These are phyloP conservation scores for Colletotrichum sp. DNA, from an alignment of 2,329 filamentous ascomycete species.

Conservation along the genomic window DNA sequence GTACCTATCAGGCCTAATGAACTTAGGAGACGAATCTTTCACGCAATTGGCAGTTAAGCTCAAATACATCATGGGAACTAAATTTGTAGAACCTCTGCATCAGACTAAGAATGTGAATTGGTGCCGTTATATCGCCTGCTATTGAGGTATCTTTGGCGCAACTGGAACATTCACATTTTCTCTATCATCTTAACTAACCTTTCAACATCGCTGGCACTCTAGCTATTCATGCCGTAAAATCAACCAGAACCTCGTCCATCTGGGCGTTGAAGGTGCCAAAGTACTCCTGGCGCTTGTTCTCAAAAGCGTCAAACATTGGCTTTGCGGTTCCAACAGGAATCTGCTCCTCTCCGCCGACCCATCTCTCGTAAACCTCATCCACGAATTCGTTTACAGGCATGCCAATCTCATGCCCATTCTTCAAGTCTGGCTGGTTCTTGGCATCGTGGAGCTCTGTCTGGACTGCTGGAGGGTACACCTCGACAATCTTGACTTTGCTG, in stretches of 20 bases:
- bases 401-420: conserved; percentile 28
- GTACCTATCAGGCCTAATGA: too few relatives aligned
- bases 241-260: not conserved
- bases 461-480: conserved; percentile 33
- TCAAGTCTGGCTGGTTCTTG: not conserved
- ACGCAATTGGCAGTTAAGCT: not conserved
- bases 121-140: too few relatives aligned
- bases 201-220: too few relatives aligned
- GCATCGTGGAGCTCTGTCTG: conserved; percentile 23
- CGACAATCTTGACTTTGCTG: conserved; percentile 25
- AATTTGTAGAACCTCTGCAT: too few relatives aligned
- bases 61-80: not conserved
- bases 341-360: conserved; percentile 46
- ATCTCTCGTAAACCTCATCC: conserved; percentile 47
- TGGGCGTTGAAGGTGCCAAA: not conserved
- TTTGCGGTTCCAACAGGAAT: not conserved
- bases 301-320: not conserved
- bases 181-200: not conserved
- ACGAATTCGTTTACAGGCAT: conserved; percentile 44
- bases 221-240: conserved; percentile 29
- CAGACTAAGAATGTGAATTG: too few relatives aligned
- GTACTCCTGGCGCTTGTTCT: not conserved
- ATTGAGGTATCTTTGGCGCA: too few relatives aligned
- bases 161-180: not conserved
- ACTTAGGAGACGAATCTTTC: too few relatives aligned